Conservation (phyloP, 768 basidiomycete species). For the Lentinula guzmanii region DNA sequence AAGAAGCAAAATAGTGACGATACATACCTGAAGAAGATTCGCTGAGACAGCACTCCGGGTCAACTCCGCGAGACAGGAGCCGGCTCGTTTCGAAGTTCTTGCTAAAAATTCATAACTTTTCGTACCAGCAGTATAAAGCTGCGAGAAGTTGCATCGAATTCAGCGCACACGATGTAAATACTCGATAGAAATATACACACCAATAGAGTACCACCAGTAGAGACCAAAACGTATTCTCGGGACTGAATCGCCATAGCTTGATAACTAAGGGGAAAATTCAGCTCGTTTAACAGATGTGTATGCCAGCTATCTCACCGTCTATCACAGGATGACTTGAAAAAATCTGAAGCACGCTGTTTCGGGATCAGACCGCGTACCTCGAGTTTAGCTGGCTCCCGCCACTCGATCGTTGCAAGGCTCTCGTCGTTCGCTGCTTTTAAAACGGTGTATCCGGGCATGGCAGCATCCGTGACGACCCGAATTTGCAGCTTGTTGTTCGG, state of each 20-base stretch:
- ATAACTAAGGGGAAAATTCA: constrained; percentile 15
- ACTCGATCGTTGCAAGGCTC: constrained; percentile 33
- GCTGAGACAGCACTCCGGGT: constrained; percentile 38
- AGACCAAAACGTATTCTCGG: constrained; percentile 31
- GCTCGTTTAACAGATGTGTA: neutral
- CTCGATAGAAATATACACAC: constrained; percentile 16
- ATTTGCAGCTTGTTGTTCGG: constrained; percentile 34
- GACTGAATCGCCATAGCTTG: constrained; percentile 31
- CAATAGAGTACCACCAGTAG: constrained; percentile 26
- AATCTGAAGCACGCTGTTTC: constrained; percentile 29
- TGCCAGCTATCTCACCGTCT: constrained; percentile 25
- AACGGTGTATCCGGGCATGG: constrained; percentile 26
- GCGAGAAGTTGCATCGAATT: neutral
- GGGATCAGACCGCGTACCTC: constrained; percentile 29
- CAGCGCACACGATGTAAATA: neutral
- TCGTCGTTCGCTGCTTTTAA: constrained; percentile 26
- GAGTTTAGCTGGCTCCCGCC: constrained; percentile 34
- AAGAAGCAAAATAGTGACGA: constrained; percentile 40
- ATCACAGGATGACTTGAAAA: constrained; percentile 36
- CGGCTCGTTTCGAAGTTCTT: constrained; percentile 24
- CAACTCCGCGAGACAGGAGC: constrained; percentile 36
- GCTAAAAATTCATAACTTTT: constrained; percentile 25
- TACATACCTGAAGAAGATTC: constrained; percentile 36
- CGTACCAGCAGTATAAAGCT: constrained; percentile 30
- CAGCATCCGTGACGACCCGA: constrained; percentile 29